Evolutionary conservation across 148 eudicot genomes (phyloP).

Genomic region (Drosera capensis): DNA sequence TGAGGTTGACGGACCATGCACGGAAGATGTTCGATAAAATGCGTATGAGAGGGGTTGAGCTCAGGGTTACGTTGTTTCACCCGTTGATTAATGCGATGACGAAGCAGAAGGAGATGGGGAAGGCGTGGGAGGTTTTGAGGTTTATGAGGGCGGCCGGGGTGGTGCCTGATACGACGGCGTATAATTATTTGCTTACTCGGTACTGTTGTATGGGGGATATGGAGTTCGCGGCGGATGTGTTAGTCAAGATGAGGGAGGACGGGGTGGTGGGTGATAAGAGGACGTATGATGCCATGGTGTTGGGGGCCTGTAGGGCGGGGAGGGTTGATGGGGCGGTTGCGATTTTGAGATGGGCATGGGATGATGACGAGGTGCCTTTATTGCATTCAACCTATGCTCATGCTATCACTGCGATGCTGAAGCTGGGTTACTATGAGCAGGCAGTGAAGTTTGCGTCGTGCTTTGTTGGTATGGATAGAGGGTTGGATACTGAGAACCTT

Average conservation of each 20-base stretch:
- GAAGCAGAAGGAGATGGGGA: slow-evolving; percentile 11
- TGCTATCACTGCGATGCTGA: slow-evolving; percentile 27
- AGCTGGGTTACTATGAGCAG: slow-evolving; percentile 24
- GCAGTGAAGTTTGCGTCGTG: slow-evolving; percentile 44
- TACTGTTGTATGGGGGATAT: slow-evolving; percentile 31
- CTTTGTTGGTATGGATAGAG: slow-evolving; percentile 25
- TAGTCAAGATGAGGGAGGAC: slow-evolving; percentile 23
- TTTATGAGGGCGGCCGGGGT: slow-evolving; percentile 19
- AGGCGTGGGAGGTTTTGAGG: slow-evolving; percentile 24
- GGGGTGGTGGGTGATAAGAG: slow-evolving; percentile 32
- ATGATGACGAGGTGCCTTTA: slow-evolving; percentile 23
- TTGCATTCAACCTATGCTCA: slow-evolving; percentile 30
- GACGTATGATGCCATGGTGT: slow-evolving; percentile 53
- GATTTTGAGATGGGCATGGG: slow-evolving; percentile 32
- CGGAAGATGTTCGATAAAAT: slow-evolving; percentile 27
- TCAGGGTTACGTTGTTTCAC: slow-evolving; percentile 25
- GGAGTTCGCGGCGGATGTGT: slow-evolving; percentile 18
- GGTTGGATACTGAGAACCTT: slow-evolving; percentile 28
- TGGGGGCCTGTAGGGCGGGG: slow-evolving; percentile 53
- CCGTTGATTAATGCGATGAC: slow-evolving; percentile 33
- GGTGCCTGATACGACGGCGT: slow-evolving; percentile 21
- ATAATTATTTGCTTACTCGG: slow-evolving; percentile 28
- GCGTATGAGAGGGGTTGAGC: slow-evolving; percentile 14
- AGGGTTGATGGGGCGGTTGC: slow-evolving; percentile 39
- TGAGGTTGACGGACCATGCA: slow-evolving; percentile 24